These are phyloP conservation scores for Lactarius vividus DNA, from an alignment of 768 basidiomycete genomes.

Conservation along the genomic window DNA sequence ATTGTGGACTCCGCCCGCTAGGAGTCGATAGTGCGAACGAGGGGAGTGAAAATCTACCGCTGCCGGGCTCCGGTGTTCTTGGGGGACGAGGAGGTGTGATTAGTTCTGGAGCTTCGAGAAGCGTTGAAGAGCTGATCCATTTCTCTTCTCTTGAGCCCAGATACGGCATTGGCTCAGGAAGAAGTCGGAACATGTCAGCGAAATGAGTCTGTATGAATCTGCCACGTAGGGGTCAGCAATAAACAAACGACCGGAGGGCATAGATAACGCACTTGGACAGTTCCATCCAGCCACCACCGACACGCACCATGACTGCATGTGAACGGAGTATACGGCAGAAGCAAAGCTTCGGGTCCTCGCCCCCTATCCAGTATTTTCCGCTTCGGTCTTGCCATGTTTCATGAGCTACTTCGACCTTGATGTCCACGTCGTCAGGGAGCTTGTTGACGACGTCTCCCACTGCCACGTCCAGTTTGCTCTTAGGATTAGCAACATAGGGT, in stretches of 20 bases:
- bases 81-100: slow-evolving; percentile 43
- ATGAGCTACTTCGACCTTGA: slow-evolving; percentile 75
- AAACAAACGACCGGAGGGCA: not conserved
- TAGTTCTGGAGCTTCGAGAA: slow-evolving; percentile 55
- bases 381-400: slow-evolving; percentile 91
- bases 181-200: slow-evolving; percentile 74
- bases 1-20: slow-evolving; percentile 44
- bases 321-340: slow-evolving; percentile 90
- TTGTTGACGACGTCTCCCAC: slow-evolving; percentile 91
- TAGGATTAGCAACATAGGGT: slow-evolving; percentile 83
- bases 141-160: slow-evolving; percentile 57
- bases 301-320: slow-evolving; percentile 94
- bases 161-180: slow-evolving; percentile 57
- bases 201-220: slow-evolving; percentile 89
- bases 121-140: slow-evolving; percentile 79
- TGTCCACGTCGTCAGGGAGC: slow-evolving; percentile 77
- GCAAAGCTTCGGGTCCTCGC: slow-evolving; percentile 84
- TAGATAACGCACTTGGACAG: slow-evolving; percentile 68
- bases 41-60: slow-evolving; percentile 47
- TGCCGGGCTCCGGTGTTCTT: slow-evolving; percentile 65
- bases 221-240: slow-evolving; percentile 13
- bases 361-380: slow-evolving; percentile 95
- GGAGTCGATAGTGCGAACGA: slow-evolving; percentile 61
- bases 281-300: slow-evolving; percentile 93
- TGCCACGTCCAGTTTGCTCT: slow-evolving; percentile 87